Evolutionary conservation across 108 stramenopile species (phyloP).

Genomic region (Conticribra weissflogii): DNA sequence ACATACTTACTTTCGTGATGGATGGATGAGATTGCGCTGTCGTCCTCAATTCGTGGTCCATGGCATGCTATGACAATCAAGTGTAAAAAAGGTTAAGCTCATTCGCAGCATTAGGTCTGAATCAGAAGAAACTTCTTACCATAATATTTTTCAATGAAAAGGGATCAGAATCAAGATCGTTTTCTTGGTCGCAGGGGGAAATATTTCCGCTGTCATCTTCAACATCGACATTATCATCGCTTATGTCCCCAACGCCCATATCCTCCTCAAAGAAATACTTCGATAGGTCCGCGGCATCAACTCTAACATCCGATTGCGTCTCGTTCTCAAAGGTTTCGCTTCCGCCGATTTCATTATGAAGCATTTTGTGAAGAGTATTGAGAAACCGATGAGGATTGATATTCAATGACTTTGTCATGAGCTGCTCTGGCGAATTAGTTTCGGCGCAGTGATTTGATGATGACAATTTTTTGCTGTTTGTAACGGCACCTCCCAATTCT

Average conservation of each 20-base stretch:
- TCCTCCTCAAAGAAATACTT: conserved; percentile 49
- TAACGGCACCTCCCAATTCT: conserved; percentile 60
- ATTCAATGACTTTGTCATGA: conserved; percentile 26
- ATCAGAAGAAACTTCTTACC: conserved; percentile 6
- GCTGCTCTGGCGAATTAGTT: conserved; percentile 2
- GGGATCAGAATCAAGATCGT: conserved; percentile 1
- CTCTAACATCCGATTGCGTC: neutral
- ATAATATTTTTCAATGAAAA: conserved; percentile 35
- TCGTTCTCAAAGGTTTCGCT: conserved; percentile 18
- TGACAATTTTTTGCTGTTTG: conserved; percentile 12
- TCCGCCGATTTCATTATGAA: conserved; percentile 37
- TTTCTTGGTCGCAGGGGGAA: neutral
- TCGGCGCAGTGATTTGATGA: no score
- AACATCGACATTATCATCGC: conserved; percentile 17
- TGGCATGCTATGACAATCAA: conserved; percentile 17
- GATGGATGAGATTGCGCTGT: conserved; percentile 8
- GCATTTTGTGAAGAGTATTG: conserved; percentile 56
- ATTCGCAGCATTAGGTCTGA: no score
- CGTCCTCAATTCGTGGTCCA: conserved; percentile 36
- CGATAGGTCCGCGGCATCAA: conserved; percentile 33
- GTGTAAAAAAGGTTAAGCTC: conserved; percentile 1
- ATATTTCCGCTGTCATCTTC: conserved; percentile 12
- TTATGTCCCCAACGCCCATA: conserved; percentile 38
- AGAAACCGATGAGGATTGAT: conserved; percentile 69
- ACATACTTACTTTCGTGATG: conserved; percentile 24